phyloP scores from a whole-genome alignment of 2,329 filamentous ascomycete species.

The Colletotrichum liriopes region DNA sequence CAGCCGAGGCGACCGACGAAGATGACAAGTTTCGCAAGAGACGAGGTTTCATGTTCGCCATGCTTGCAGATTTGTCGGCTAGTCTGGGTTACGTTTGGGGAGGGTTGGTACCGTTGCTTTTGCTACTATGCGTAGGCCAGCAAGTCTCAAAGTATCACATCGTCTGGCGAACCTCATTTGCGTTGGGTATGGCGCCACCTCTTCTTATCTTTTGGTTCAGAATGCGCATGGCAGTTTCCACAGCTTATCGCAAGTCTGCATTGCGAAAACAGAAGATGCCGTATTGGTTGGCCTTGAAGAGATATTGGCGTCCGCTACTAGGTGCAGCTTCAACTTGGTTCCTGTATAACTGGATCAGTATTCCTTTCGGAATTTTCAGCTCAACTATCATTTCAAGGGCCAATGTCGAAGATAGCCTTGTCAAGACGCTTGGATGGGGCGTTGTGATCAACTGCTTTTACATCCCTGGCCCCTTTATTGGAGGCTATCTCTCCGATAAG shows the following conservation, averaged over 20 bases:
- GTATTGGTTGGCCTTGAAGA: conserved; percentile 62
- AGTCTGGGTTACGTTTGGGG: conserved; percentile 67
- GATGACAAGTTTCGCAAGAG: conserved; percentile 59
- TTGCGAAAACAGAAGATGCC: conserved; percentile 62
- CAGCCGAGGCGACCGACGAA: conserved; percentile 70
- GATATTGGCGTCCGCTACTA: conserved; percentile 65
- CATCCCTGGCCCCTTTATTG: conserved; percentile 63
- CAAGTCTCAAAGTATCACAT: conserved; percentile 56
- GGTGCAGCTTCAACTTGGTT: conserved; percentile 67
- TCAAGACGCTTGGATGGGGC: conserved; percentile 61
- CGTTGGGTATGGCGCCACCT: conserved; percentile 65
- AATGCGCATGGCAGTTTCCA: conserved; percentile 66
- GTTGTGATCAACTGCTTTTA: conserved; percentile 67
- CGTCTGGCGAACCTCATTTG: conserved; percentile 68
- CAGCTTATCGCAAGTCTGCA: conserved; percentile 62
- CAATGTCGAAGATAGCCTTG: conserved; percentile 57
- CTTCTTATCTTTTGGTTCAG: conserved; percentile 68
- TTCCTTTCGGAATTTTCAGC: conserved; percentile 70
- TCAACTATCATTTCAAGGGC: conserved; percentile 65
- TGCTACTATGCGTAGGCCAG: conserved; percentile 65
- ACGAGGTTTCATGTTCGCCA: conserved; percentile 71
- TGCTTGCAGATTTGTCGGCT: conserved; percentile 66
- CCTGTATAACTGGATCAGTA: conserved; percentile 68
- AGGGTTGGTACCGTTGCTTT: conserved; percentile 64
- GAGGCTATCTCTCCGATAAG: conserved; percentile 63